Base-by-base conservation (phyloP, 2,329 filamentous ascomycete species). In the Grosmannia huntii region DNA sequence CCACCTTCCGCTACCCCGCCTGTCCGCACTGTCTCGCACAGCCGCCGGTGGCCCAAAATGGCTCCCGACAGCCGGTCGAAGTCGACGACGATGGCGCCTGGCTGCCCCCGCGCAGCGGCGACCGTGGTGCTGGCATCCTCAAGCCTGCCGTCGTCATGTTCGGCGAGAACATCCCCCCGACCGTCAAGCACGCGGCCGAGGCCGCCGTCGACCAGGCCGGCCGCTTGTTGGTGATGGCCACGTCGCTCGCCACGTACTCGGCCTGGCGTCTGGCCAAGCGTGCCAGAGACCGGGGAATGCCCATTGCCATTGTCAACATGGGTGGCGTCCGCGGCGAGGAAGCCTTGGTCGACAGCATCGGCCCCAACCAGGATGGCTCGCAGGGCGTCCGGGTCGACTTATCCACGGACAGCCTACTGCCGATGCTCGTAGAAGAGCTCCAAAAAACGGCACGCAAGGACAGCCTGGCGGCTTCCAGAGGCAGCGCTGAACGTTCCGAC, bases 141-240 rank as follows among this genome's bases (percentile, higher is more conserved):
- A 97, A 97, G 68, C 94, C 94, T 4, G 89, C 89, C 0, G 91
- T 99, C 2, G 85, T 91, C 65, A 96, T 97, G 90, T 97, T 97
- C 69, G 94, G 94, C 19, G 94, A 97, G 71, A 91, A 83, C 60
- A 95, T 97, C 55, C 76, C 81, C 0, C 70, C 73, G 1, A 66
- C 72, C 1, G 84, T 91, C 41, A 96, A 95, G 69, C 70, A 74
- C 1, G 84, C 83, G 0, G 92, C 91, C 1, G 91, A 97, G 67
- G 73, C 82, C 31, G 87, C 87, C 14, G 83, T 97, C 55, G 89
- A 96, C 66, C 78, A 79, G 31, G 87, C 90, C 1, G 84, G 83
- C 6, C 82, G 83, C 60, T 71, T 97, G 41, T 75, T 97, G 25
- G 80, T 97, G 10, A 70, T 97, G 19, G 94, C 91, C 4, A 96